phyloP scores from a whole-genome alignment of 176 grass and related monocot genomes.

The Triticum urartu region DNA sequence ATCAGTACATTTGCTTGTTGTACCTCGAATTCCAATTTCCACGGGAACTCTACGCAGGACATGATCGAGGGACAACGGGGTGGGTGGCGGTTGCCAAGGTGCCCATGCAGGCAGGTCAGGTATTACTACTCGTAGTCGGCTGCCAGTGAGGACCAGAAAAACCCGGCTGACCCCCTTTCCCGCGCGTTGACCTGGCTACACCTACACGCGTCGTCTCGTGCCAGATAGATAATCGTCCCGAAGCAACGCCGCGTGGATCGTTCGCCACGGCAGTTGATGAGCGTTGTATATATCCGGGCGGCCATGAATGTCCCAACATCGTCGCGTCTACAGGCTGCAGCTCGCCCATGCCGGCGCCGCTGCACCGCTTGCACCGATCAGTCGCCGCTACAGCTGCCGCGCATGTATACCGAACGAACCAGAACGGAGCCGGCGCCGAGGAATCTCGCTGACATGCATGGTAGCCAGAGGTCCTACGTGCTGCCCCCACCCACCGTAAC shows the following conservation, averaged over 20 bases:
- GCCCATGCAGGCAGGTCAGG: not conserved
- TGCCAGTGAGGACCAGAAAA: too few species aligned
- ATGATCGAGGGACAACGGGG: not conserved
- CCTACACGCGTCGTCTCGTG: too few species aligned
- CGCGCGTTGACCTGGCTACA: not conserved
- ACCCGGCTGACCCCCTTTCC: not conserved
- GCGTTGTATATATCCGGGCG: not conserved
- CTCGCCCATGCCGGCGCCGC: not conserved
- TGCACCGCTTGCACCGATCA: not conserved
- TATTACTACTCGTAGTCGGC: too few species aligned
- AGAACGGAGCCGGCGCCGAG: too few species aligned
- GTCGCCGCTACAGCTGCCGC: not conserved
- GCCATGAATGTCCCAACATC: not conserved
- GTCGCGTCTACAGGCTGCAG: not conserved
- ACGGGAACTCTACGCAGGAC: not conserved
- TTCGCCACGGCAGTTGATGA: not conserved
- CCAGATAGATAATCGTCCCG: not conserved
- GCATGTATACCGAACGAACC: not conserved
- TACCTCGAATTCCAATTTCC: too few species aligned
- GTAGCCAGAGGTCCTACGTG: too few species aligned
- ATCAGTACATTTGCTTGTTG: too few species aligned
- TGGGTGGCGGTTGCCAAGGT: not conserved
- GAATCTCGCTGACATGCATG: too few species aligned
- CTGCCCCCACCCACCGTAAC: too few species aligned
- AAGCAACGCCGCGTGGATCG: slow-evolving; percentile 4